Evolutionary conservation across 495 filamentous ascomycete genomes (phyloP).

Genomic region (Hyphodiscus hymeniophilus): DNA sequence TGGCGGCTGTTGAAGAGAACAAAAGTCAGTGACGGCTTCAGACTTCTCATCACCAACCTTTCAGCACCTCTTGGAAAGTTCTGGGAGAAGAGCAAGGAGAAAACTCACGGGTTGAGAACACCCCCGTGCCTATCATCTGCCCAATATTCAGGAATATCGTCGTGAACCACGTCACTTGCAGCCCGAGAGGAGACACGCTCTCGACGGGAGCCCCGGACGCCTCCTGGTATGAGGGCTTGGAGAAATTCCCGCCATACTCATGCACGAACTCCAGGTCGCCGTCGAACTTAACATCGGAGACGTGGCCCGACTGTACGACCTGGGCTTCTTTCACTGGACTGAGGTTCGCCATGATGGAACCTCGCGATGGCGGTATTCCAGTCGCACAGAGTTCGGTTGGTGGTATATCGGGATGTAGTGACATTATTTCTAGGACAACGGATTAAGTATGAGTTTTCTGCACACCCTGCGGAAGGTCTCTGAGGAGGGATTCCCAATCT

Average conservation of each 20-base stretch:
- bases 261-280: background rate
- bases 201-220: constrained; percentile 57
- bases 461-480: background rate
- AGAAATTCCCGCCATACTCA: constrained; percentile 41
- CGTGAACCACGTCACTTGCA: constrained; percentile 45
- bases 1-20: constrained; percentile 33
- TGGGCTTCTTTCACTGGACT: background rate
- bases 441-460: background rate
- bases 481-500: too few species aligned
- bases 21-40: background rate
- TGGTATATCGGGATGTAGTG: background rate
- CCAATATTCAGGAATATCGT: constrained; percentile 55
- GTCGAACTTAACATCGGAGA: constrained; percentile 2
- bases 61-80: background rate
- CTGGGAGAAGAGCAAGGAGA: constrained; percentile 16
- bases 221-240: constrained; percentile 51
- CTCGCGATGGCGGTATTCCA: background rate
- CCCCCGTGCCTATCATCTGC: constrained; percentile 59
- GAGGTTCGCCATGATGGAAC: background rate
- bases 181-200: constrained; percentile 48
- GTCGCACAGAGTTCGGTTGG: background rate
- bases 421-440: too few species aligned
- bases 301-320: background rate
- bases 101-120: constrained; percentile 55
- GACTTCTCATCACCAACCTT: background rate